Evolutionary conservation across 2,329 filamentous ascomycete genomes (phyloP).

Genomic region (Alternaria hordeiaustralica): DNA sequence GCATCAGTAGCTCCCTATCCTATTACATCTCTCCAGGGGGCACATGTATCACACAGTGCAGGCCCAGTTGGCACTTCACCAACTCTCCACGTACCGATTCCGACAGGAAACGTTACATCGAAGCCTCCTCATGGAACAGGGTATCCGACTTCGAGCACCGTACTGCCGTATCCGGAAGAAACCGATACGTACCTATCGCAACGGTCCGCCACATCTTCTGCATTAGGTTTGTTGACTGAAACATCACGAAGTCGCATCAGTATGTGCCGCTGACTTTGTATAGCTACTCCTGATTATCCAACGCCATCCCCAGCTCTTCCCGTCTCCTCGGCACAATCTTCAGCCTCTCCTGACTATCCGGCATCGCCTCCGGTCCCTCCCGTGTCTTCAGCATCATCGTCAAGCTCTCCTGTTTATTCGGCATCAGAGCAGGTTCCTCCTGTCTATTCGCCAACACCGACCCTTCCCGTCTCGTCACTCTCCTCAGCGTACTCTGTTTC

Average conservation of each 20-base stretch:
- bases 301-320: not conserved
- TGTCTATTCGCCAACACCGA: not conserved
- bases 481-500: not conserved
- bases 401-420: not conserved
- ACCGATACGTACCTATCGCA: not conserved
- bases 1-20: not conserved
- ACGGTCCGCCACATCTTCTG: not conserved
- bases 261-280: not conserved
- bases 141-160: not conserved
- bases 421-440: not conserved
- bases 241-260: not conserved
- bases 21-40: not conserved
- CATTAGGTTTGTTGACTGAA: not conserved
- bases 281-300: not conserved
- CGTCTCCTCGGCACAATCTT: not conserved
- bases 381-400: not conserved
- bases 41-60: not conserved
- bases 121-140: not conserved
- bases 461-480: not conserved
- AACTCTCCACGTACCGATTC: not conserved
- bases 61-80: not conserved
- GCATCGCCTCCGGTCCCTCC: not conserved
- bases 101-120: not conserved
- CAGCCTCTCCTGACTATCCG: not conserved
- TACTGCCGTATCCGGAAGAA: not conserved